These are phyloP conservation scores for Lanmaoa pseudosensibilis DNA, from an alignment of 768 basidiomycete genomes.

Conservation along the genomic window DNA sequence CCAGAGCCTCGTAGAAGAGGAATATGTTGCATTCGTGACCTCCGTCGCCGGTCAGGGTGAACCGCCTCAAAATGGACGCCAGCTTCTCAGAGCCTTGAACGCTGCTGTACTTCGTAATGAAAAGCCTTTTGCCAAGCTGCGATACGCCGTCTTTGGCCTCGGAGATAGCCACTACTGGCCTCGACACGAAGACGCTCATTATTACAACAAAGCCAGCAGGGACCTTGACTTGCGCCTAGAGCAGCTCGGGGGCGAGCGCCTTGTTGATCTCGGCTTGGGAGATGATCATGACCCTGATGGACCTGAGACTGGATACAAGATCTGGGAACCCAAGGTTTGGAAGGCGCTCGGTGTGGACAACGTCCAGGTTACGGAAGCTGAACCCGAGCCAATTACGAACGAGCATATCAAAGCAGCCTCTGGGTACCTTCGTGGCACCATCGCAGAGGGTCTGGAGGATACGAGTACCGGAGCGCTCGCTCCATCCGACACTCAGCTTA, in stretches of 20 bases:
- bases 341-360: slow-evolving; percentile 90
- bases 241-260: slow-evolving; percentile 74
- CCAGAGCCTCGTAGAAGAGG: slow-evolving; percentile 71
- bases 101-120: slow-evolving; percentile 54
- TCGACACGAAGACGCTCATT: slow-evolving; percentile 91
- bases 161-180: slow-evolving; percentile 99
- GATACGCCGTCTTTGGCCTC: slow-evolving; percentile 87
- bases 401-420: slow-evolving; percentile 99
- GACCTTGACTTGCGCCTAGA: slow-evolving; percentile 82
- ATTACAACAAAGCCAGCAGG: slow-evolving; percentile 96
- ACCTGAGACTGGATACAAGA: slow-evolving; percentile 90
- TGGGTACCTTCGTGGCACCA: slow-evolving; percentile 91
- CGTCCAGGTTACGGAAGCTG: slow-evolving; percentile 85
- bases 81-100: slow-evolving; percentile 83
- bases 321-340: slow-evolving; percentile 95
- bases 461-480: slow-evolving; percentile 87
- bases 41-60: slow-evolving; percentile 97
- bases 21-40: slow-evolving; percentile 81
- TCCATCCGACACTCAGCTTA: slow-evolving; percentile 87
- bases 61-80: slow-evolving; percentile 93
- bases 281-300: slow-evolving; percentile 99
- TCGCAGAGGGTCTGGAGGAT: slow-evolving; percentile 87
- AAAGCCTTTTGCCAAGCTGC: slow-evolving; percentile 59
- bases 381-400: slow-evolving; percentile 97
- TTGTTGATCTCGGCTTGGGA: slow-evolving; percentile 78